These are phyloP conservation scores for Citrus sinensis DNA, from an alignment of 345 rosid genomes.

Conservation along the genomic window DNA sequence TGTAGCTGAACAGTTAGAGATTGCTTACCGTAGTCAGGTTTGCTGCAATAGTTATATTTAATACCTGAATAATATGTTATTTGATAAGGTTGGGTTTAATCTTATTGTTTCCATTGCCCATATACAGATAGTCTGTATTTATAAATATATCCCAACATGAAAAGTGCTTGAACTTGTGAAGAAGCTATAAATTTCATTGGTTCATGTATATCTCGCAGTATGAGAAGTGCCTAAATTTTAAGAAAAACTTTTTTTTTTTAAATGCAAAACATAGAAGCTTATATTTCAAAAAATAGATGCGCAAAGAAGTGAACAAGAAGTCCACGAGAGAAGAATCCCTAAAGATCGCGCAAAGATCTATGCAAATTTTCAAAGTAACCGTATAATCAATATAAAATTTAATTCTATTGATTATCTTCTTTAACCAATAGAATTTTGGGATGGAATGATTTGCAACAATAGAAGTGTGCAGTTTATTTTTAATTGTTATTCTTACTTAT, in stretches of 20 bases:
- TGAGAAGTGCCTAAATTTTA: no score
- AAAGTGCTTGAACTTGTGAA: not conserved
- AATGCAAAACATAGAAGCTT: not conserved
- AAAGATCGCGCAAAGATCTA: no score
- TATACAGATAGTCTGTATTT: not conserved
- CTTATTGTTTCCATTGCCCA: not conserved
- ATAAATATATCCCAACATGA: no score
- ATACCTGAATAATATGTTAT: not conserved
- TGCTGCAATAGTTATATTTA: not conserved
- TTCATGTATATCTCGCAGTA: not conserved
- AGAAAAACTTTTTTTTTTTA: no score
- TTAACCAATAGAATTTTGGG: not conserved
- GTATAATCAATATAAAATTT: no score
- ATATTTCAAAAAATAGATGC: not conserved
- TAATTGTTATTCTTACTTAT: not conserved
- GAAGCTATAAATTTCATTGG: not conserved
- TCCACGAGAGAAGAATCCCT: no score
- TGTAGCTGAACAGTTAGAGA: slow-evolving; percentile 86
- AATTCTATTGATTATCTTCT: not conserved
- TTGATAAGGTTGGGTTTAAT: not conserved
- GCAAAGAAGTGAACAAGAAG: not conserved
- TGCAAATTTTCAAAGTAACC: not conserved
- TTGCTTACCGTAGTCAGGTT: slow-evolving; percentile 79
- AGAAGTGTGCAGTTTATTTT: not conserved
- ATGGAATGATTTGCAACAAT: not conserved